A percentile compares a stretch with the other conserved stretches of the same genome.
These are phyloP conservation scores for Lactuca sativa DNA, from an alignment of 129 eudicot genomes.

Conservation along the genomic window DNA sequence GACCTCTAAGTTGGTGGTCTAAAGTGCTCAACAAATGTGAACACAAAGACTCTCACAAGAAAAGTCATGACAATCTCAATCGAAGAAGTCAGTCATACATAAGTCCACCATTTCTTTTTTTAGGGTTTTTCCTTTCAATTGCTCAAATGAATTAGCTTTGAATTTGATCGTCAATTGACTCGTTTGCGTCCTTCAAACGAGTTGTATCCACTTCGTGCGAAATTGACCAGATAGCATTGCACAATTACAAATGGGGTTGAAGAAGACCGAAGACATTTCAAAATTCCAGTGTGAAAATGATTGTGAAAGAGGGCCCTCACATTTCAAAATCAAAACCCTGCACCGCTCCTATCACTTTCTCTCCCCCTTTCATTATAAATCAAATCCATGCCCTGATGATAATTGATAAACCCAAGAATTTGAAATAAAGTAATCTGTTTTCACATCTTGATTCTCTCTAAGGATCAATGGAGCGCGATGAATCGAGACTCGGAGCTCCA, in stretches of 20 bases:
- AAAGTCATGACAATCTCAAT: not conserved
- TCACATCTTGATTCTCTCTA: not conserved
- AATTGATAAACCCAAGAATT: not conserved
- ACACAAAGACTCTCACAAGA: not conserved
- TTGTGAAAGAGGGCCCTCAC: slow-evolving; percentile 1
- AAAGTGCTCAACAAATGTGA: not conserved
- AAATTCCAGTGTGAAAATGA: slow-evolving; percentile 10
- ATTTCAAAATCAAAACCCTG: slow-evolving; percentile 13
- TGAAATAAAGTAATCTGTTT: slow-evolving; percentile 4
- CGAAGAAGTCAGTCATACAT: not conserved
- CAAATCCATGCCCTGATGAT: not conserved
- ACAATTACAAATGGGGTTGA: not conserved
- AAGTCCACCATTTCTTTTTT: not conserved
- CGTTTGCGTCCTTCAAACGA: slow-evolving; percentile 3
- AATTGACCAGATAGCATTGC: slow-evolving; percentile 12
- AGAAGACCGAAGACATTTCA: slow-evolving; percentile 20
- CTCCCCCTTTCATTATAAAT: slow-evolving; percentile 8
- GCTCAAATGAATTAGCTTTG: not conserved
- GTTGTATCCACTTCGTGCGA: not conserved
- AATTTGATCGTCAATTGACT: not conserved
- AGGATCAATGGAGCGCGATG: slow-evolving; percentile 20
- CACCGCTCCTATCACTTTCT: not conserved
- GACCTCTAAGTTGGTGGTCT: too few species aligned
- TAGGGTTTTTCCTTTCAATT: slow-evolving; percentile 2
- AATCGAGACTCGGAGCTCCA: slow-evolving; percentile 12